These are phyloP conservation scores for Volvox carteri DNA, from an alignment of 163 green algal genomes.

Conservation along the genomic window DNA sequence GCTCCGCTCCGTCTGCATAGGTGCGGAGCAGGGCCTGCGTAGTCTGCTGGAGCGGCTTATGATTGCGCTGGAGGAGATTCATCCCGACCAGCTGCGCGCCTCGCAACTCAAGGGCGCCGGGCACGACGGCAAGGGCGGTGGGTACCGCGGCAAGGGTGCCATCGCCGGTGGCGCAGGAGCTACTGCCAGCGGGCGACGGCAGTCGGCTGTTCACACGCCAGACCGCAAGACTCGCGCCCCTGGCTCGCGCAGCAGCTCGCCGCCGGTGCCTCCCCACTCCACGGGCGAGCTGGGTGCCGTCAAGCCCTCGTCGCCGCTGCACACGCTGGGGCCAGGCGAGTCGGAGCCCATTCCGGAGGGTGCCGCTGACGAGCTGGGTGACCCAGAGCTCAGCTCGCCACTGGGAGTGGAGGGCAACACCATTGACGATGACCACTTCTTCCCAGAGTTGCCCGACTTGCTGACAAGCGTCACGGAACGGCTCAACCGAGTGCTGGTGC, in stretches of 20 bases:
- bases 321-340: background rate
- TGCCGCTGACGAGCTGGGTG: constrained; percentile 20
- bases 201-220: constrained; percentile 30
- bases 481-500: constrained; percentile 45
- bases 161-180: background rate
- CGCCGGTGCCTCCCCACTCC: constrained; percentile 2
- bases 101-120: constrained; percentile 34
- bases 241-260: constrained; percentile 18
- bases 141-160: background rate
- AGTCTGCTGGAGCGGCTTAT: constrained; percentile 75
- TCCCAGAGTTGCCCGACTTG: constrained; percentile 74
- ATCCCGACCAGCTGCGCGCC: constrained; percentile 53
- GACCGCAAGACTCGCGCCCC: constrained; percentile 32
- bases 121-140: background rate
- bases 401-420: constrained; percentile 64
- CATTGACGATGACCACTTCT: constrained; percentile 83
- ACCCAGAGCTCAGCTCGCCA: constrained; percentile 29
- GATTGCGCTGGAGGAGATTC: constrained; percentile 67
- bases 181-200: background rate
- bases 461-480: constrained; percentile 40
- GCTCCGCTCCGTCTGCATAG: constrained; percentile 80
- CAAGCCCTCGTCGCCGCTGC: constrained; percentile 41
- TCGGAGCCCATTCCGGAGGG: constrained; percentile 21
- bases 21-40: constrained; percentile 74
- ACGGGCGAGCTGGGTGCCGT: constrained; percentile 2